Evolutionary conservation across 2,329 filamentous ascomycete species (phyloP).

Genomic region (Beauveria sp.): DNA sequence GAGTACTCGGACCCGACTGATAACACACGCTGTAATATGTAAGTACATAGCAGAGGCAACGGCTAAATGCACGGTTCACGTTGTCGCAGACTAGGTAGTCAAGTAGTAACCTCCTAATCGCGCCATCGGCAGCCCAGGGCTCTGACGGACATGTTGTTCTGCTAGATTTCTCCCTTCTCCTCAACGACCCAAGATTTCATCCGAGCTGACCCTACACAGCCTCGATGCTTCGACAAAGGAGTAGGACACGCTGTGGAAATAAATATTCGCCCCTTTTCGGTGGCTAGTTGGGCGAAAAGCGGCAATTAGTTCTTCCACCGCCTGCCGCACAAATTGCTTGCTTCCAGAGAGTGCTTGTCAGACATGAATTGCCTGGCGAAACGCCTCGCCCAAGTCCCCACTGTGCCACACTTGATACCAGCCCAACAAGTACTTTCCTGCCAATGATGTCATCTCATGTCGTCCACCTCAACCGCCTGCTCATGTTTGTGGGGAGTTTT

Average conservation of each 20-base stretch:
- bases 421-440: not conserved
- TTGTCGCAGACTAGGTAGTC: not conserved
- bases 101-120: not conserved
- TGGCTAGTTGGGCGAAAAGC: too few species aligned
- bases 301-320: too few species aligned
- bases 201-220: not conserved
- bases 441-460: slow-evolving; percentile 5
- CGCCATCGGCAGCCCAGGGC: not conserved
- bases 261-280: too few species aligned
- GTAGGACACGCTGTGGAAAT: not conserved
- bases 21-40: not conserved
- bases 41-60: not conserved
- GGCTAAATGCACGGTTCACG: not conserved
- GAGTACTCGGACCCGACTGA: too few species aligned
- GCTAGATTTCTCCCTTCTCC: not conserved
- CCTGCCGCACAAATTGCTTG: not conserved
- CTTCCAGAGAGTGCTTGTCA: not conserved
- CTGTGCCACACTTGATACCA: slow-evolving; percentile 7
- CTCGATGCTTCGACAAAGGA: not conserved
- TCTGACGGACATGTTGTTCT: not conserved
- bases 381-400: not conserved
- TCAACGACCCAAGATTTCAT: not conserved
- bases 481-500: not conserved
- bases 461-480: not conserved
- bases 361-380: not conserved